Conservation (phyloP, 1,139 yeast genomes). For the Protomyces gravidus region DNA sequence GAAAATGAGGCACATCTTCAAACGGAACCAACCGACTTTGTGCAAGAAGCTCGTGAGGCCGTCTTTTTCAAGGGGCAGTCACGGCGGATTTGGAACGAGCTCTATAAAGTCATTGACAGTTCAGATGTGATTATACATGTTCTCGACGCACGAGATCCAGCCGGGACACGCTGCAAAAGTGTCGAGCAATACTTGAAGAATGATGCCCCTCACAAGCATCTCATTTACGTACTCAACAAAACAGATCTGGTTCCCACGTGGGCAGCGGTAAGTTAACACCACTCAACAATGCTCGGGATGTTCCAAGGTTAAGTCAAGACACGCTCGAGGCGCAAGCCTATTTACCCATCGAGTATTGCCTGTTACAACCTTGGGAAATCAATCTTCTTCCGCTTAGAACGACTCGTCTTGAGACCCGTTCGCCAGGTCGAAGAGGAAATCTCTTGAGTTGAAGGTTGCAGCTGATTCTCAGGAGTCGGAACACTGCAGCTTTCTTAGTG, state of each 20-base stretch:
- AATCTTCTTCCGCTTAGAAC: constrained; percentile 46
- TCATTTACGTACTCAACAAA: constrained; percentile 89
- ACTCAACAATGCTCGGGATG: background rate
- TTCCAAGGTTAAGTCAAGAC: constrained; percentile 48
- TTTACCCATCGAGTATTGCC: constrained; percentile 46
- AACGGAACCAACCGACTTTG: constrained; percentile 56
- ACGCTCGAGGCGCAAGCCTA: constrained; percentile 48
- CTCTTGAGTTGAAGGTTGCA: constrained; percentile 30
- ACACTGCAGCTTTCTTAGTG: constrained; percentile 41
- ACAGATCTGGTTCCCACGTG: constrained; percentile 98
- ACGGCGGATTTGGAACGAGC: constrained; percentile 96
- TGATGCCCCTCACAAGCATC: constrained; percentile 95
- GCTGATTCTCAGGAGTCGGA: constrained; percentile 26
- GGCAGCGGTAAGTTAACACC: constrained; percentile 84
- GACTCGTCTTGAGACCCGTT: constrained; percentile 50
- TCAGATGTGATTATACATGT: constrained; percentile 96
- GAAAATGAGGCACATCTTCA: constrained; percentile 34
- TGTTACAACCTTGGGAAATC: constrained; percentile 96
- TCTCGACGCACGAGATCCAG: constrained; percentile 93
- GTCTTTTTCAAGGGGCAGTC: constrained; percentile 96
- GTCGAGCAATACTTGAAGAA: constrained; percentile 89
- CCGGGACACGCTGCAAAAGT: constrained; percentile 89
- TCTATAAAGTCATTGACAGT: constrained; percentile 89
- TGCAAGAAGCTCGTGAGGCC: constrained; percentile 88
- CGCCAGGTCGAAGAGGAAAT: constrained; percentile 21